phyloP scores from a whole-genome alignment of 1,284 basidiomycete genomes.

The Tremellales sp. region DNA sequence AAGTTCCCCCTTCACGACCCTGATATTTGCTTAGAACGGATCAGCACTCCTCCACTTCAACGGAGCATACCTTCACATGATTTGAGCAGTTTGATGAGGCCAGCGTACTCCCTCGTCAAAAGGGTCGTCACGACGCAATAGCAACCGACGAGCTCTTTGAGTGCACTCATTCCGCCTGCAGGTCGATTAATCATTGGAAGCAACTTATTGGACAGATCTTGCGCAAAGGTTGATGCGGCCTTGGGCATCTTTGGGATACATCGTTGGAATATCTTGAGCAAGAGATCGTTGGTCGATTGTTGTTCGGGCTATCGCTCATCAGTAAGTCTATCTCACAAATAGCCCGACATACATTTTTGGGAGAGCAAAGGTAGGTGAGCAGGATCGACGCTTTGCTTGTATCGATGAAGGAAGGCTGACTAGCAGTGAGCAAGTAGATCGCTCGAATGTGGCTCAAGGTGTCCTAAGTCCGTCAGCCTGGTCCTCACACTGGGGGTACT shows the following conservation, averaged over 20 bases:
- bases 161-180: slow-evolving; percentile 65
- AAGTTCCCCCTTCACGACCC: no score
- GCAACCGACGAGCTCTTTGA: slow-evolving; percentile 88
- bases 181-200: slow-evolving; percentile 84
- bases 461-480: slow-evolving; percentile 19
- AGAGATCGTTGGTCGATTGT: slow-evolving; percentile 70
- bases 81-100: slow-evolving; percentile 70
- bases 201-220: slow-evolving; percentile 72
- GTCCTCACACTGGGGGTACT: slow-evolving; percentile 1
- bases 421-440: slow-evolving; percentile 32
- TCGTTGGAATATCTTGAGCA: slow-evolving; percentile 80
- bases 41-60: background rate
- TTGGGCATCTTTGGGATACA: slow-evolving; percentile 84
- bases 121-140: slow-evolving; percentile 79
- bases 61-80: slow-evolving; percentile 67
- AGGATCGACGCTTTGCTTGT: slow-evolving; percentile 36
- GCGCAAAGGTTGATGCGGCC: slow-evolving; percentile 78
- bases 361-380: slow-evolving; percentile 24
- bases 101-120: slow-evolving; percentile 78
- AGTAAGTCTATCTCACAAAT: background rate
- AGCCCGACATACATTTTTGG: slow-evolving; percentile 30
- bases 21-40: slow-evolving; percentile 9
- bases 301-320: slow-evolving; percentile 64
- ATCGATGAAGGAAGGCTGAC: slow-evolving; percentile 35
- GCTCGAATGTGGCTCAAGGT: slow-evolving; percentile 38